Evolutionary conservation across 805 yeast genomes (phyloP).

Genomic region (Ogataea corticis): DNA sequence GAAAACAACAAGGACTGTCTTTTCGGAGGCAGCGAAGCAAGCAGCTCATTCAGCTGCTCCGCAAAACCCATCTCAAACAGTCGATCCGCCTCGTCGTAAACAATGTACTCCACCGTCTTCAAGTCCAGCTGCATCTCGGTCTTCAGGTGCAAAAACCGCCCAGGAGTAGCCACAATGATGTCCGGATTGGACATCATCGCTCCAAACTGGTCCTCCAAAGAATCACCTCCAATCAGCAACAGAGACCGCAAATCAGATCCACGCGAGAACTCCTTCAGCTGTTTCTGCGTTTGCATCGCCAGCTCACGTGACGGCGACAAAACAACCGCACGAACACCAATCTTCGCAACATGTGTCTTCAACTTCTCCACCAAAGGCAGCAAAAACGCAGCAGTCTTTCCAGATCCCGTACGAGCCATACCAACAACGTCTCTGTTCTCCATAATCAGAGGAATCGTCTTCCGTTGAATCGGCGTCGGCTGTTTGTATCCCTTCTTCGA

Average conservation of each 20-base stretch:
- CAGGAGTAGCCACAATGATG: constrained; percentile 94
- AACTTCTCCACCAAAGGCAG: constrained; percentile 86
- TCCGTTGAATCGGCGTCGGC: constrained; percentile 98
- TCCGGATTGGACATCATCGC: constrained; percentile 95
- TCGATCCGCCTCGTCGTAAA: constrained; percentile 97
- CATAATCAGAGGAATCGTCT: constrained; percentile 87
- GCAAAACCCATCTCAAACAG: constrained; percentile 95
- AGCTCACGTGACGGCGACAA: constrained; percentile 95
- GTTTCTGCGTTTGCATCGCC: constrained; percentile 89
- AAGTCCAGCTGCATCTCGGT: constrained; percentile 92
- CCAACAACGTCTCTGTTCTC: constrained; percentile 94
- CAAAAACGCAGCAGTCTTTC: constrained; percentile 96
- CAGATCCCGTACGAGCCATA: constrained; percentile 99
- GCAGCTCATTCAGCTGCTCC: constrained; percentile 85
- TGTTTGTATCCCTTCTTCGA: constrained; percentile 84
- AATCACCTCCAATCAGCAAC: constrained; percentile 94
- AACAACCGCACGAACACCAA: constrained; percentile 86
- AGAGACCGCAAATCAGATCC: constrained; percentile 83
- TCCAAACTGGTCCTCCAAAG: constrained; percentile 93
- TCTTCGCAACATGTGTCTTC: constrained; percentile 79
- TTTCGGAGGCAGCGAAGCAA: constrained; percentile 76
- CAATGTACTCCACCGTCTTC: constrained; percentile 81
- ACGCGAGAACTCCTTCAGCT: constrained; percentile 80
- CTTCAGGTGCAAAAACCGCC: constrained; percentile 92
- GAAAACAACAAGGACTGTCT: constrained; percentile 91